phyloP scores from a whole-genome alignment of 345 rosid species.

The Aquilaria malaccensis region DNA sequence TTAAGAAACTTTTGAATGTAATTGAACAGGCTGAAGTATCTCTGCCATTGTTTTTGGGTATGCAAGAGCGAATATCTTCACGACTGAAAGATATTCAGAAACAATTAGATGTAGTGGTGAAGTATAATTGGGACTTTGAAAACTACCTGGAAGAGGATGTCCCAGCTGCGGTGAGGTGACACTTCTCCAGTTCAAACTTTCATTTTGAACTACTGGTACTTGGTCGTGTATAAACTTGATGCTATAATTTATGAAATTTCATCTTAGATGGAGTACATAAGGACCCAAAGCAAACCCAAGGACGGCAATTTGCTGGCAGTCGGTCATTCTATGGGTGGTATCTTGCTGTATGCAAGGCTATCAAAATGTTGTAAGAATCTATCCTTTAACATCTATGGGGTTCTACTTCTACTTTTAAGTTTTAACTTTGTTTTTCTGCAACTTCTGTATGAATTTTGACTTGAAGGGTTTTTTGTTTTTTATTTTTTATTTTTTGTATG shows the following conservation, averaged over 20 bases:
- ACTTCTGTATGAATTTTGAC: constrained; percentile 7
- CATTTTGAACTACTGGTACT: background rate
- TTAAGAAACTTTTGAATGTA: background rate
- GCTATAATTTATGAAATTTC: background rate
- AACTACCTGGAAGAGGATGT: constrained; percentile 74
- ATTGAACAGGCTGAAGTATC: constrained; percentile 22
- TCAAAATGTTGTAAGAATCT: constrained; percentile 49
- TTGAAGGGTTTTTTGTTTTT: background rate
- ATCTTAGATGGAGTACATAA: constrained; percentile 79
- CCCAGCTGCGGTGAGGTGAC: constrained; percentile 91
- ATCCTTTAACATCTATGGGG: background rate
- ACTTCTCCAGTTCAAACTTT: constrained; percentile 12
- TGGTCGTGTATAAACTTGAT: background rate
- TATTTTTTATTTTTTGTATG: background rate
- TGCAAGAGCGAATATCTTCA: constrained; percentile 33
- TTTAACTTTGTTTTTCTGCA: constrained; percentile 14
- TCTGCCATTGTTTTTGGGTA: constrained; percentile 19
- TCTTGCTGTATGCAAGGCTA: constrained; percentile 73
- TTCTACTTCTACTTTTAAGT: background rate
- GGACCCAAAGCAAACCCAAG: constrained; percentile 42
- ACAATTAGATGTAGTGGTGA: constrained; percentile 48
- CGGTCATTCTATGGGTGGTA: constrained; percentile 99
- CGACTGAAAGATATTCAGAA: constrained; percentile 41
- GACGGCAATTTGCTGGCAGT: constrained; percentile 73
- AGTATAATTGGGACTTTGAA: constrained; percentile 90